Base-by-base conservation (phyloP, 176 grass and related monocot genomes). In the Aegilops tauschii region DNA sequence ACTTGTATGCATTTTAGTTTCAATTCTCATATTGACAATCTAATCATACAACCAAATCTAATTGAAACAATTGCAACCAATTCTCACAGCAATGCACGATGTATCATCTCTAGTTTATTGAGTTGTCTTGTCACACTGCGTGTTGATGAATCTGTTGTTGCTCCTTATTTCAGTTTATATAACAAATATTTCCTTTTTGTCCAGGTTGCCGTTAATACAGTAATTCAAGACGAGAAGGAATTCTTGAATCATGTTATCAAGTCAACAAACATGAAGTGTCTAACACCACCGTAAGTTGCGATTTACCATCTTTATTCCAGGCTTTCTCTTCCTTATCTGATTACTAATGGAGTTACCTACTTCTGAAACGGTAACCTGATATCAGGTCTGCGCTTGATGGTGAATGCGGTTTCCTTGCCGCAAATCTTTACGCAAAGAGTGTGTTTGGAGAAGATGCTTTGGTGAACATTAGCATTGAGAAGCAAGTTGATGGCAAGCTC, bases 201-300 rank as follows among this genome's bases (percentile, higher is more conserved):
- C 16, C 75, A 96, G 94, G 94, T 96, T 56, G 94, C 94, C 11
- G 85, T 96, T 65, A 96, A 91, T 69, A 96, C 94, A 39, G 78
- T 90, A 39, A 92, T 96, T 90, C 89, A 96, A 89, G 86, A 90
- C 36, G 92, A 96, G 63, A 94, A 93, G 74, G 94, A 93, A 59
- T 96, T 96, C 65, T 96, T 96, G 81, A 78, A 96, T 54, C 94
- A 96, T 84, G 93, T 96, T 50, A 93, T 96, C 78, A 96, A 92
- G 88, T 93, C 94, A 74, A 96, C 94, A 88, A 96, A 96, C 69
- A 96, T 96, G 94, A 96, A 92, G 65, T 96, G 94, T 77, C 83
- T 96, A 28, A 94, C 94, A 72, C 94, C 94, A 63, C 94, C 79
- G 92, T 96, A 92, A 90, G 94, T 84, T 39, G 4, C 61, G 7